Evolutionary conservation across 2,329 filamentous ascomycete genomes (phyloP).

Genomic region (Colletotrichum navitas): DNA sequence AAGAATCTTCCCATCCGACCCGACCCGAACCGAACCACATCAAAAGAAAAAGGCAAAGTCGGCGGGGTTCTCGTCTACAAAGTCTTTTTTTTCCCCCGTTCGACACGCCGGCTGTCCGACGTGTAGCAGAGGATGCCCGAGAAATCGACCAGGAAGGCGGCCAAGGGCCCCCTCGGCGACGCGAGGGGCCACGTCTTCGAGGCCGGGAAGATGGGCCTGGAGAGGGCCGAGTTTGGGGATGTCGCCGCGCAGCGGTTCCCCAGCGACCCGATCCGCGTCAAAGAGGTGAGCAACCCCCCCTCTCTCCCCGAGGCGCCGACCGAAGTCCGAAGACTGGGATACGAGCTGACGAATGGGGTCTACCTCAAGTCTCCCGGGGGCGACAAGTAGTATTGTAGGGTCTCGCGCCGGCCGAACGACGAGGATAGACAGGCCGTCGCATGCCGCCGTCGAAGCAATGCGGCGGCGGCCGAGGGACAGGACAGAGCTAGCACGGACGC

Average conservation of each 20-base stretch:
- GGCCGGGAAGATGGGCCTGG: background rate
- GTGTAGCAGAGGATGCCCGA: background rate
- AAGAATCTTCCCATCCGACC: background rate
- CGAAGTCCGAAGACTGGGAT: background rate
- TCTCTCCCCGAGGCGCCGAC: background rate
- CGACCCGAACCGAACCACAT: background rate
- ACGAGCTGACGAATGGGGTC: background rate
- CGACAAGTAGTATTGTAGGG: slow-evolving; percentile 13
- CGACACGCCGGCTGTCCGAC: background rate
- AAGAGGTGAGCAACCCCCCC: background rate
- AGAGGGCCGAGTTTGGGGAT: background rate
- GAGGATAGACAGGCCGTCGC: background rate
- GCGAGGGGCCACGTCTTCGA: background rate
- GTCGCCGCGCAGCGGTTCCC: slow-evolving; percentile 11
- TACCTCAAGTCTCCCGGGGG: background rate
- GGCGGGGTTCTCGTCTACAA: background rate
- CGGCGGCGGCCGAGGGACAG: background rate
- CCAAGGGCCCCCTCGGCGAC: background rate
- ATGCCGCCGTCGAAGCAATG: background rate
- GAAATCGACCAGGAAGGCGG: background rate
- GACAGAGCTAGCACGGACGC: background rate
- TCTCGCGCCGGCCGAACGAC: slow-evolving; percentile 9
- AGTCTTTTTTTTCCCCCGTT: too few species aligned
- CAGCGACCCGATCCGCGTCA: background rate
- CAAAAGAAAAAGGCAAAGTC: background rate